phyloP scores from a whole-genome alignment of 345 rosid species.

The Eucalyptus paniculata region DNA sequence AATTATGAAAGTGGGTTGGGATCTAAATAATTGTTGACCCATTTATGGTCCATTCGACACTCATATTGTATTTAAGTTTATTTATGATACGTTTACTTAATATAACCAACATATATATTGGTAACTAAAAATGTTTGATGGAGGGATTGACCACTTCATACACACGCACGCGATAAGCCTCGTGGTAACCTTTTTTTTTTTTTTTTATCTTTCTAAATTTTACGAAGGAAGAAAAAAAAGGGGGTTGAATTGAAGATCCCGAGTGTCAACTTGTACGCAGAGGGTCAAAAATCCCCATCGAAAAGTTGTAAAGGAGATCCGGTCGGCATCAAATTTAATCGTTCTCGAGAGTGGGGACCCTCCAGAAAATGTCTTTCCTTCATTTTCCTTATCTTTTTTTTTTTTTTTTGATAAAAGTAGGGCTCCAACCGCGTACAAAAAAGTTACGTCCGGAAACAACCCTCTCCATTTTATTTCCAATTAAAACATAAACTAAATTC shows the following conservation, averaged over 20 bases:
- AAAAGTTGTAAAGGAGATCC: not conserved
- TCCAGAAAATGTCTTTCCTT: not conserved
- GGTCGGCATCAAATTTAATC: not conserved
- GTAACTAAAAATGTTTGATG: not conserved
- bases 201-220: too few species aligned
- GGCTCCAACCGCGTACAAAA: not conserved
- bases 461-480: not conserved
- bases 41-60: fast-evolving
- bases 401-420: too few species aligned
- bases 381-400: not conserved
- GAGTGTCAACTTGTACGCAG: not conserved
- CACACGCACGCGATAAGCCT: not conserved
- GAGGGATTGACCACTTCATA: too few species aligned
- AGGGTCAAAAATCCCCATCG: not conserved
- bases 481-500: not conserved
- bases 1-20: fast-evolving
- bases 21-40: too few species aligned
- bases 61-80: too few species aligned
- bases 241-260: not conserved
- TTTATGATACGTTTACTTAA: too few species aligned
- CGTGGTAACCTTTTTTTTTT: not conserved
- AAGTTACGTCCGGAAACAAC: not conserved
- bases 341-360: not conserved
- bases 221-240: not conserved
- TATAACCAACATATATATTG: not conserved